Conservation (phyloP, 495 filamentous ascomycete species). For the Talaromyces ruber region DNA sequence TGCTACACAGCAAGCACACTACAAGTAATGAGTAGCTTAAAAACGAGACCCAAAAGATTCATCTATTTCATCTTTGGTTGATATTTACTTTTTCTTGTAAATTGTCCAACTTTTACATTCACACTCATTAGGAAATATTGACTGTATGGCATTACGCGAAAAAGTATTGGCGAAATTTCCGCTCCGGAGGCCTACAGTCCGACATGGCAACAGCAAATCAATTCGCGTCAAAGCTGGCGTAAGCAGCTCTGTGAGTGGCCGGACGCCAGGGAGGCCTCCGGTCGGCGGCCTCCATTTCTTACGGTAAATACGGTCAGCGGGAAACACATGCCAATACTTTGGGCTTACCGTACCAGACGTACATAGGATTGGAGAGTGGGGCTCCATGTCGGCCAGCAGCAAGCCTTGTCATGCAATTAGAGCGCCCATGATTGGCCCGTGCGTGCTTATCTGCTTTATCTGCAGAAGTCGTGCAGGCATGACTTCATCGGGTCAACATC, state of each 20-base stretch:
- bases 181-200: constrained; percentile 4
- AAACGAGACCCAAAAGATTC: not conserved
- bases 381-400: not conserved
- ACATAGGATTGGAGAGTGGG: not conserved
- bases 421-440: not conserved
- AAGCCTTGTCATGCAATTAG: constrained; percentile 1
- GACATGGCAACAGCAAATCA: not conserved
- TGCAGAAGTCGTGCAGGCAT: not conserved
- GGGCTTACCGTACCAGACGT: not conserved
- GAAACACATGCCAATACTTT: not conserved
- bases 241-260: not conserved
- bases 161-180: constrained; percentile 2
- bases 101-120: not conserved
- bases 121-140: not conserved
- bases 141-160: not conserved
- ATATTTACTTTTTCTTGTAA: not conserved
- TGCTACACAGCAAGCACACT: not conserved
- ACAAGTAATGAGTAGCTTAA: not conserved
- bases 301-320: not conserved
- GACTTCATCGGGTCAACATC: not conserved
- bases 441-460: not conserved
- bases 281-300: not conserved
- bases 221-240: not conserved
- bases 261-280: not conserved
- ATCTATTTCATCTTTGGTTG: not conserved